Conservation (phyloP, 176 grass and related monocot genomes). For the Carex scoparia region DNA sequence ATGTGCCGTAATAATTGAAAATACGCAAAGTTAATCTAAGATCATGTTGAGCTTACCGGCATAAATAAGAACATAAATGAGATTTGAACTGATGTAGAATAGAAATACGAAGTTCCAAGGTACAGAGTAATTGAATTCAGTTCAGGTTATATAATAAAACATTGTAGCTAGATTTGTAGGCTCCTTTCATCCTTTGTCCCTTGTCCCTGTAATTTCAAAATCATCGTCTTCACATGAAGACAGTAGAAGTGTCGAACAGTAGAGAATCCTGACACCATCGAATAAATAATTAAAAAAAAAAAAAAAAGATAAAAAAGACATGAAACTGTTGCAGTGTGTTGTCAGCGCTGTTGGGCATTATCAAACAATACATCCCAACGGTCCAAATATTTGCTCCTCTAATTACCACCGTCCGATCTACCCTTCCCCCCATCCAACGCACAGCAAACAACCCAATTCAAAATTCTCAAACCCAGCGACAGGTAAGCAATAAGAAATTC, state of each 20-base stretch:
- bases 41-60: no score
- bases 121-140: no score
- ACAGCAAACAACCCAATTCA: constrained; percentile 32
- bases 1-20: no score
- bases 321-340: neutral
- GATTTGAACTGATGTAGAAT: no score
- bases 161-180: no score
- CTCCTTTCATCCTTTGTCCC: no score
- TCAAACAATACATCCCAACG: constrained; percentile 22
- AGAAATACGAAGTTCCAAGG: no score
- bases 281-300: no score
- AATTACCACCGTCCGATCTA: neutral
- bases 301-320: constrained; percentile 3
- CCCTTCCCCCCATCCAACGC: constrained; percentile 38
- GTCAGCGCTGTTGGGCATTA: neutral
- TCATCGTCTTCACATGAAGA: neutral
- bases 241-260: neutral
- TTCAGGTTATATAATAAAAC: no score
- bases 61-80: no score
- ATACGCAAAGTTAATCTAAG: no score
- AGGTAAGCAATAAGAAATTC: neutral
- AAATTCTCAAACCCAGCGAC: constrained; percentile 20
- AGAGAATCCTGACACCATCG: neutral
- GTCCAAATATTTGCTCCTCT: constrained; percentile 15
- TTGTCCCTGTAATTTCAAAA: constrained; percentile 11